Base-by-base conservation (phyloP, 345 rosid species). In the Firmiana major region DNA sequence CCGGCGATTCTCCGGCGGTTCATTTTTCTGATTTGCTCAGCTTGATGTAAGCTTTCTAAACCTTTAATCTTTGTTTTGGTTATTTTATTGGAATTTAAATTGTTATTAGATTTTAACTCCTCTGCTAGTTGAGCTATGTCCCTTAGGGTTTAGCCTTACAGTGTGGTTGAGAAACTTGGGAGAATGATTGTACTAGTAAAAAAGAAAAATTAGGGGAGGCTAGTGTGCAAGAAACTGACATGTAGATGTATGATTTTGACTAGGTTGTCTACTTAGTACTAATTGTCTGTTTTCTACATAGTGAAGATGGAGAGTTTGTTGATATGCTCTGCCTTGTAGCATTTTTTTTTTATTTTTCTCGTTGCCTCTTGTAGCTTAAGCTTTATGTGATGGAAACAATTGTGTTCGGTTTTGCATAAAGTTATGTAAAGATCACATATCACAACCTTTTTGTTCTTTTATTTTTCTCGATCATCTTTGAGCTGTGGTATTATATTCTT, bases 141-240 rank as follows among this genome's bases (percentile, higher is more conserved):
- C n/a, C n/a, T n/a, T n/a, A n/a, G n/a, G n/a, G n/a, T n/a, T n/a
- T n/a, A n/a, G n/a, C n/a, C n/a, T n/a, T 90, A 90, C 87, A 89
- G 86, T 70, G 88, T 81, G 86, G 70, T 78, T 78, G 81, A 81
- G 80, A 67, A 84, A 76, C 72, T 76, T 77, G 79, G 24, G 71
- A 62, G 60, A 58, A 34, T 71, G 82, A 65, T 71, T 72, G 65
- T 79, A 21, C 73, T 75, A 72, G 76, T 66, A 28, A 70, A 49
- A 73, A 64, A 1, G 36, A 57, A 60, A 67, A 65, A 31, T 24
- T 71, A 73, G 79, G 79, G 54, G 57, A 76, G 68, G 77, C 42
- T 66, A 82, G 86, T 55, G 60, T 79, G 81, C 46, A 76, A 70
- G 64, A 76, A 55, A 83, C 89, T 82, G 86, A 84, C 85, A 58